Evolutionary conservation across 2,329 filamentous ascomycete genomes (phyloP), one percentile per base, ranked within the genome.

Genomic region (Trichophyton rubrum): DNA sequence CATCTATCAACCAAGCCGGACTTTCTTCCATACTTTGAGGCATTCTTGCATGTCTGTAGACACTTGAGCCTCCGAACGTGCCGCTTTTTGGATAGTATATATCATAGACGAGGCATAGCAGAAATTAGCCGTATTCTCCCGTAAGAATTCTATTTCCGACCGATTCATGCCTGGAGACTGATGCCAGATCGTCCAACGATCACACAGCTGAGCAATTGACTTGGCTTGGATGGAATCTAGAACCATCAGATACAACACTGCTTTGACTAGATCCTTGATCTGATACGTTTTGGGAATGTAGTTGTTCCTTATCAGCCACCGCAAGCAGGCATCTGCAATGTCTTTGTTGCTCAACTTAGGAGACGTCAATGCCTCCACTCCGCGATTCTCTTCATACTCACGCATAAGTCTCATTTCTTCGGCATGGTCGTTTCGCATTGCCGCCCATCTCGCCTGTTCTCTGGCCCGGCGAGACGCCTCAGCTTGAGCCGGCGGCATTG

Each of bases 21-120:
- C 67, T 55, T 67, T 70, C 56, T 68, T 68, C 68, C 69, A 71
- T 24, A 67, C 22, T 22, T 63, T 63, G 40, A 71, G 60, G 51
- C 68, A 70, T 51, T 70, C 69, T 17, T 68, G 61, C 68, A 69
- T 69, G 60, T 69, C 68, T 8, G 63, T 65, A 8, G 66, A 66
- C 6, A 65, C 63, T 41, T 66, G 66, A 11, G 63, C 61, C n/a
- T 60, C 61, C 11, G 64, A 63, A 11, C 59, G 60, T 13, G 60
- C 61, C 17, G 65, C 64, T 35, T 64, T 62, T 3, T 62, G 60
- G 9, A 71, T 63, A 9, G 68, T 65, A 20, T 63, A 62, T 9
- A 69, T 65, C 3, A 71, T 62, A 13, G 63, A 61, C 0, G 66
- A 65, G 41, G 69, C 69, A 57, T 67, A 67, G 60, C 67, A 69